These are phyloP conservation scores for Musa beccarii DNA, from an alignment of 176 grass and related monocot genomes.

Conservation along the genomic window DNA sequence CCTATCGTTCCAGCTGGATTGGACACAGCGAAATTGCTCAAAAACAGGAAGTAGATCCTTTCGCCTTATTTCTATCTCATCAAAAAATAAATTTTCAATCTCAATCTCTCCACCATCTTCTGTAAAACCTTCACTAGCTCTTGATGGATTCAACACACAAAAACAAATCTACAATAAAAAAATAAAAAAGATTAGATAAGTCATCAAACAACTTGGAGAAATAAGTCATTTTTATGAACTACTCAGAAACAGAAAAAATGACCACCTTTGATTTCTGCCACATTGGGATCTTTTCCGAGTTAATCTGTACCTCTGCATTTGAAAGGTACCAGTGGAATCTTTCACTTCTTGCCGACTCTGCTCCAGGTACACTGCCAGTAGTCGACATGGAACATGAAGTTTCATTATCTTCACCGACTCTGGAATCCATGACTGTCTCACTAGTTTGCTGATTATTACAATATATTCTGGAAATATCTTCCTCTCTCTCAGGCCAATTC, in stretches of 20 bases:
- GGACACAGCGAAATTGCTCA: conserved; percentile 67
- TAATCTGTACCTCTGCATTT: conserved; percentile 95
- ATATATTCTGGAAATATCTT: conserved; percentile 56
- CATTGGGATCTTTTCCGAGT: conserved; percentile 65
- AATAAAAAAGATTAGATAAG: conserved; percentile 4
- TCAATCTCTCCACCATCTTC: conserved; percentile 68
- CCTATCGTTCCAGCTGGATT: conserved; percentile 58
- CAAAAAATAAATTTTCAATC: conserved; percentile 62
- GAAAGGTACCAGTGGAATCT: conserved; percentile 83
- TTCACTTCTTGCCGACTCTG: conserved; percentile 46
- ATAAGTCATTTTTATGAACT: conserved; percentile 13
- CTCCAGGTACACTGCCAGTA: conserved; percentile 36
- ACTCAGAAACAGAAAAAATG: conserved; percentile 15
- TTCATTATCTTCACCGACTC: conserved; percentile 53
- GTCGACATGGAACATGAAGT: conserved; percentile 41
- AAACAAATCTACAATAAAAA: conserved; percentile 80
- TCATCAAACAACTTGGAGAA: conserved; percentile 16
- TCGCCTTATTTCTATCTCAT: conserved; percentile 74
- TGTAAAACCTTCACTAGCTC: conserved; percentile 28
- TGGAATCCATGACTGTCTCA: conserved; percentile 41
- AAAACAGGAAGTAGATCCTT: conserved; percentile 91
- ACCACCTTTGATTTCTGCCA: conserved; percentile 99
- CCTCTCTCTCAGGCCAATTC: conserved; percentile 89
- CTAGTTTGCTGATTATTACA: conserved; percentile 39
- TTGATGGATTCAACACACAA: conserved; percentile 56